Conservation (phyloP, 1,284 basidiomycete species). For the Cryptococcus floricola region DNA sequence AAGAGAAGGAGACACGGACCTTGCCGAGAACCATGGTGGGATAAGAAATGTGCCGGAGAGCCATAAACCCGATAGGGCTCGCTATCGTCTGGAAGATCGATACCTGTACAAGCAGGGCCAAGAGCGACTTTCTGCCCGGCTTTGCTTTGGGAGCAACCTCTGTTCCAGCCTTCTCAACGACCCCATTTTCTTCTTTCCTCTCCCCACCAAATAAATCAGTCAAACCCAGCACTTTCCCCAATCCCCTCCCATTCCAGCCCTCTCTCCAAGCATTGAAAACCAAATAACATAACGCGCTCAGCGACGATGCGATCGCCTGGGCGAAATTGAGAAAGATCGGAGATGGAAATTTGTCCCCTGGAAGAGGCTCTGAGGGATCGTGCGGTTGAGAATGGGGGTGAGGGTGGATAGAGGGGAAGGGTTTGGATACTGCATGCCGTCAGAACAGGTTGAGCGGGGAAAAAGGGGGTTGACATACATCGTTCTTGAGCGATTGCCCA, state of each 20-base stretch:
- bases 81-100: constrained; percentile 84
- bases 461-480: constrained; percentile 54
- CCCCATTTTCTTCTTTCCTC: background rate
- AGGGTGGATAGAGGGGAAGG: constrained; percentile 64
- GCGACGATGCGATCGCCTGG: constrained; percentile 75
- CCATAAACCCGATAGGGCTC: constrained; percentile 91
- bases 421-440: constrained; percentile 64
- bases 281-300: constrained; percentile 77
- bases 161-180: background rate
- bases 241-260: constrained; percentile 2
- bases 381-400: constrained; percentile 17
- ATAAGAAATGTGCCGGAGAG: constrained; percentile 93
- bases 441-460: background rate
- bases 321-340: constrained; percentile 81
- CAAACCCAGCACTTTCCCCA: constrained; percentile 25
- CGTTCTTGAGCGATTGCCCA: constrained; percentile 92
- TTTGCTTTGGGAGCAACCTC: constrained; percentile 2
- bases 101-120: constrained; percentile 68
- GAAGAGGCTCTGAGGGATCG: constrained; percentile 25
- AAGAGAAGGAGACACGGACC: constrained; percentile 23
- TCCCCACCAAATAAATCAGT: constrained; percentile 12
- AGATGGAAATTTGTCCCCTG: constrained; percentile 76
- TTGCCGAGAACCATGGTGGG: constrained; percentile 98
- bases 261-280: constrained; percentile 49
- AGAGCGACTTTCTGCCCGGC: constrained; percentile 27